Conservation (phyloP, 257 asterid species). For the Fraxinus americana region DNA sequence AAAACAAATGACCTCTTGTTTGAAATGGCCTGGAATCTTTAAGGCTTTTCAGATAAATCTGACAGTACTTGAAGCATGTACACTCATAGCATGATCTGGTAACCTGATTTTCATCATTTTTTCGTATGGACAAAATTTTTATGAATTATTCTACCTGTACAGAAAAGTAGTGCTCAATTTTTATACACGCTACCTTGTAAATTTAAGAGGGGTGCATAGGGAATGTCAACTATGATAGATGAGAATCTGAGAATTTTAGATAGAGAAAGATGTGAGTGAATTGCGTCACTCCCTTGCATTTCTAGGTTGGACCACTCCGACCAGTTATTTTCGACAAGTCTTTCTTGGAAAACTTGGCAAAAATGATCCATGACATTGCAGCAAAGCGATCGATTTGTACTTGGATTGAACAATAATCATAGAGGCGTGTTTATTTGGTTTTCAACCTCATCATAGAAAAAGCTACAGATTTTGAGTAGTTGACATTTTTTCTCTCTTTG, state of each 20-base stretch:
- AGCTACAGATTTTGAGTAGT: too few species aligned
- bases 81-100: conserved; percentile 12
- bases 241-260: conserved; percentile 17
- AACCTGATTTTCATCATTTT: not conserved
- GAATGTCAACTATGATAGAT: conserved; percentile 34
- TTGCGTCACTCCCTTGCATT: conserved; percentile 7
- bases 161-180: too few species aligned
- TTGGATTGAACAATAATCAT: too few species aligned
- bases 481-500: too few species aligned
- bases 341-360: too few species aligned
- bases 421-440: too few species aligned
- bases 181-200: not conserved
- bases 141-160: not conserved
- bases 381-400: not conserved
- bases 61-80: conserved; percentile 19
- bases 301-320: not conserved
- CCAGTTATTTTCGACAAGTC: not conserved
- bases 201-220: not conserved
- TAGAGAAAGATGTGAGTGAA: not conserved
- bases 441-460: too few species aligned
- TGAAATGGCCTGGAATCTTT: conserved; percentile 21
- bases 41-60: not conserved
- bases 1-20: not conserved
- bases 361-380: too few species aligned
- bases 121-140: not conserved